Base-by-base conservation (phyloP, 2,329 filamentous ascomycete species). In the Drechslerella coelobrocha region DNA sequence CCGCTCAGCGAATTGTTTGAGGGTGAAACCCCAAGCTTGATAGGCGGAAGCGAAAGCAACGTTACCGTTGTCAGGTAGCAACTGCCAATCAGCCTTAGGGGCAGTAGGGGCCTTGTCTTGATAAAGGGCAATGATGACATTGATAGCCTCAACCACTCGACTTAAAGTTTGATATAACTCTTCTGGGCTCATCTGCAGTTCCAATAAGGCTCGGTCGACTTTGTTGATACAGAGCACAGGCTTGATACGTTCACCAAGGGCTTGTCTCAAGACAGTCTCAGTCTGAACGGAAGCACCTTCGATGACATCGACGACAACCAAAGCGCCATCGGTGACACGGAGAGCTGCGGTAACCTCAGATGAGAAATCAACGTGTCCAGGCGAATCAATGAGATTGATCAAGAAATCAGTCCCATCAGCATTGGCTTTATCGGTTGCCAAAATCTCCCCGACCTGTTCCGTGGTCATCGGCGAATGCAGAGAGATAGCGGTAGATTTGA, bases 251-350 rank as follows among this genome's bases (percentile, higher is more conserved):
- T 99, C 94, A 88, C 91, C 90, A 78, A 99, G 91, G 82, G 94
- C 93, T 86, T 99, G 94, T 81, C 94, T 92, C 77, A 99, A 88
- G 79, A 99, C 94, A 80, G 94, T 99, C 89, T 99, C 94, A 80
- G 94, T 99, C 87, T 99, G 94, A 81, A 99, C 94, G 83, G 94
- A 99, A 78, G 99, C 95, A 92, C 94, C 94, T 84, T 97, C 94
- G 77, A 99, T 90, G 83, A 92, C 97, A 86, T 99, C 94, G 85
- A 99, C 94, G 84, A 99, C 94, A 80, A 99, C 94, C 77, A 99
- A 91, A 79, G 94, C 94, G 91, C 94, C 94, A 80, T 99, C 94
- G 78, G 94, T 99, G 84, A 99, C 94, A 91, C 94, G 94, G 80
- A 99, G 93, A 81, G 94, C 94, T 81, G 94, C 94, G 80, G 94